Conservation (phyloP, 2,329 filamentous ascomycete species). For the Byssothecium circinans region DNA sequence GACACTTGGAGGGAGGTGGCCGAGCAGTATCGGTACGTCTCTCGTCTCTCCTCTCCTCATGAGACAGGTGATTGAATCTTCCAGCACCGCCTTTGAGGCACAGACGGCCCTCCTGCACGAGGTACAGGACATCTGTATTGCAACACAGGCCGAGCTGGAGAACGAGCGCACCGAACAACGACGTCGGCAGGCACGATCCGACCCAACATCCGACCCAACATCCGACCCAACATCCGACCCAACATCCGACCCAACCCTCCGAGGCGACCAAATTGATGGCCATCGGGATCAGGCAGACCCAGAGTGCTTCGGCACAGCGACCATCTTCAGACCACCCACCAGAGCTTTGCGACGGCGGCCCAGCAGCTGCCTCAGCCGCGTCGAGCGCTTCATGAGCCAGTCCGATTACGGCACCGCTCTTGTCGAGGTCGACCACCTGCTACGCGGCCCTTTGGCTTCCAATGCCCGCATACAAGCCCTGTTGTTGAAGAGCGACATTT, state of each 20-base stretch:
- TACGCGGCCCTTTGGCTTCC: constrained; percentile 27
- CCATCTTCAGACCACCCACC: constrained; percentile 10
- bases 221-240: no score
- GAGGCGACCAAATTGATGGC: constrained; percentile 5
- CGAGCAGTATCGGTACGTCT: constrained; percentile 21
- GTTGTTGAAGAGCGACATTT: constrained; percentile 32
- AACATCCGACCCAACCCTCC: neutral
- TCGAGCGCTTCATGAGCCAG: constrained; percentile 19
- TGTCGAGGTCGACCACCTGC: constrained; percentile 25
- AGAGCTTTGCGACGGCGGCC: constrained; percentile 8
- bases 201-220: no score
- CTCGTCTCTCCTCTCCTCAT: no score
- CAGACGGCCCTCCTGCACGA: constrained; percentile 27
- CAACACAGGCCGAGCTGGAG: constrained; percentile 37
- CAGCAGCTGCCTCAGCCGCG: constrained; percentile 21
- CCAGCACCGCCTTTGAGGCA: constrained; percentile 23
- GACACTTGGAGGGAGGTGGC: constrained; percentile 36
- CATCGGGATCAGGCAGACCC: neutral
- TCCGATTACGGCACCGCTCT: constrained; percentile 29
- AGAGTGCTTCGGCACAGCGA: constrained; percentile 19
- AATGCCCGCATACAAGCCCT: constrained; percentile 32
- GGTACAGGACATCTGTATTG: constrained; percentile 31
- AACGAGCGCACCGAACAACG: constrained; percentile 29
- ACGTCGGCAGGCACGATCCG: constrained; percentile 9
- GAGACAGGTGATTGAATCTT: no score